Conservation (phyloP, 495 filamentous ascomycete species). For the Tuber aestivum region DNA sequence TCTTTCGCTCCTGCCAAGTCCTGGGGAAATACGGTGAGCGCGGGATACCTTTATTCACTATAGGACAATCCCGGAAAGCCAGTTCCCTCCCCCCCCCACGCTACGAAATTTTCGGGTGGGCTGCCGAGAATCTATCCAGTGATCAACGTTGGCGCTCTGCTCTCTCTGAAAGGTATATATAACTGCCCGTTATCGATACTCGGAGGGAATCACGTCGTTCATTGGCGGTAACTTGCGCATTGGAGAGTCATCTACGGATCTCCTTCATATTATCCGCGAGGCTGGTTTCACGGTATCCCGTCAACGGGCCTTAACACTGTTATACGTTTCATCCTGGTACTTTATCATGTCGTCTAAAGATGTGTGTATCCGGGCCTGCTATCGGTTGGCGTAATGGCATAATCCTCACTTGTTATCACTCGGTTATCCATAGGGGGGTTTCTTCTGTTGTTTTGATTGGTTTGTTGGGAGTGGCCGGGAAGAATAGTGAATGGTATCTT, state of each 20-base stretch:
- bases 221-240: not conserved
- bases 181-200: not conserved
- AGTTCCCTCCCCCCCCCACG: too few species aligned
- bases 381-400: not conserved
- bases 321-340: too few species aligned
- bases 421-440: not conserved
- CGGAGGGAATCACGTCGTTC: not conserved
- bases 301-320: too few species aligned
- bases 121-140: not conserved
- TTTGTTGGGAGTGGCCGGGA: not conserved
- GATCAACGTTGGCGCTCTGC: not conserved
- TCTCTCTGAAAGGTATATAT: too few species aligned
- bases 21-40: not conserved
- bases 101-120: not conserved
- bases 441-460: not conserved
- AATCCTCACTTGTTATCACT: not conserved
- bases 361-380: not conserved
- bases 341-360: not conserved
- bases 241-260: not conserved
- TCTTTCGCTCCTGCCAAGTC: not conserved
- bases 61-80: not conserved
- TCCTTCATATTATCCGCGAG: not conserved
- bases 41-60: not conserved
- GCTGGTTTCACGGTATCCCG: too few species aligned
- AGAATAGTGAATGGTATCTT: not conserved